Base-by-base conservation (phyloP, 73 alveolate genomes). In the Paramecium sexaurelia region DNA sequence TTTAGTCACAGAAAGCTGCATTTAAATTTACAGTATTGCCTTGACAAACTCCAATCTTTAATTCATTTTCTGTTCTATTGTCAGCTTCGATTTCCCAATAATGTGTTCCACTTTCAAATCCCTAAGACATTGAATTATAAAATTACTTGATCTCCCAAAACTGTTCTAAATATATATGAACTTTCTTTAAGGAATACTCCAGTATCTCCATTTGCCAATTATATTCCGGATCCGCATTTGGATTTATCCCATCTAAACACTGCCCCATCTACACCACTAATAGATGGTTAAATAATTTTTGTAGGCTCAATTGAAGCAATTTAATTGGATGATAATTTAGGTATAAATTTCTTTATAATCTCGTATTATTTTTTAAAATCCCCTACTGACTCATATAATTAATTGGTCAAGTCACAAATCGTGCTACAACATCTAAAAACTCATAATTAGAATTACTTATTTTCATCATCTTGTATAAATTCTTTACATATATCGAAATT, bases 51-150 rank as follows among this genome's bases (percentile, higher is more conserved):
- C 98, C 98, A 11, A 95, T 94, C 67, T 95, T 95, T 19, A 95
- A 87, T 89, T 95, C 98, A 92, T 95, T 95, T 85, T 95, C 98
- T 11, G 98, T 95, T 57, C 96, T 55, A 2, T 91, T 27, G 82
- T 95, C 98, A 6, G 98, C 98, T 45, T 94, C 95, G 1, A 95
- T 92, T 75, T 95, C 98, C 96, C 96, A 95, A 91, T 95, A 95
- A 75, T 95, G 96, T 5, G 78, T 78, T 6, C 98, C 98, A 17
- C 33, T 83, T 15, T 85, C 45, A 33, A 78, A 78, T 20, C 73
- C 73, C 90, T 78, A 78, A 41, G 2, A 13, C 19, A 11, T 40
- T 15, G 4, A 20, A 24, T n/a, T 51, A 0, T 37, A 19, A 5
- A 19, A 7, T 1, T 78, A 78, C 90, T 2, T 37, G 26, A 41